Evolutionary conservation across 306 rosid genomes (phyloP).

Genomic region (Aeschynomene evenia): DNA sequence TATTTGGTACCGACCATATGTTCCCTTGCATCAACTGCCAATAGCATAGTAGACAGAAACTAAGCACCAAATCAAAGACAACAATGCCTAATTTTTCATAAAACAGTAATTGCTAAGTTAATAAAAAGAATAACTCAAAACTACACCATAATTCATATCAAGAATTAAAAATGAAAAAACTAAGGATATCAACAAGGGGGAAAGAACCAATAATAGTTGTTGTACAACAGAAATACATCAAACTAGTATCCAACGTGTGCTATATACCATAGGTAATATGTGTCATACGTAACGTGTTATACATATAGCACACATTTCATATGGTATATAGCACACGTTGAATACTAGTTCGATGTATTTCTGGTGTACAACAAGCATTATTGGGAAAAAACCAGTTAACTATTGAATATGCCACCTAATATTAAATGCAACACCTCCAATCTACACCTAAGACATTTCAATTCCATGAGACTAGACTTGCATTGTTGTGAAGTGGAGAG

Average conservation of each 20-base stretch:
- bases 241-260: too few relatives aligned
- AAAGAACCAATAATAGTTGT: too few relatives aligned
- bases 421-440: constrained; percentile 11
- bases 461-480: background rate
- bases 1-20: constrained; percentile 67
- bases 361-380: too few relatives aligned
- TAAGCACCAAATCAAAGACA: constrained; percentile 12
- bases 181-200: background rate
- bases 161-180: constrained; percentile 10
- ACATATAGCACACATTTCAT: too few relatives aligned
- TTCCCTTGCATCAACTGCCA: constrained; percentile 98
- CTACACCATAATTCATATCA: background rate
- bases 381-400: background rate
- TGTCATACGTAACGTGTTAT: too few relatives aligned
- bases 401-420: background rate
- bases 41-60: constrained; percentile 13
- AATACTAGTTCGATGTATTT: too few relatives aligned
- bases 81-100: background rate
- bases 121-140: background rate
- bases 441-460: constrained; percentile 13
- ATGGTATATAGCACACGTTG: too few relatives aligned
- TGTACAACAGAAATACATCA: too few relatives aligned
- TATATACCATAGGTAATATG: too few relatives aligned
- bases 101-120: background rate
- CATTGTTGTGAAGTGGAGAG: background rate